phyloP scores from a whole-genome alignment of 2,329 filamentous ascomycete species.

The Tolypocladium tropicale region DNA sequence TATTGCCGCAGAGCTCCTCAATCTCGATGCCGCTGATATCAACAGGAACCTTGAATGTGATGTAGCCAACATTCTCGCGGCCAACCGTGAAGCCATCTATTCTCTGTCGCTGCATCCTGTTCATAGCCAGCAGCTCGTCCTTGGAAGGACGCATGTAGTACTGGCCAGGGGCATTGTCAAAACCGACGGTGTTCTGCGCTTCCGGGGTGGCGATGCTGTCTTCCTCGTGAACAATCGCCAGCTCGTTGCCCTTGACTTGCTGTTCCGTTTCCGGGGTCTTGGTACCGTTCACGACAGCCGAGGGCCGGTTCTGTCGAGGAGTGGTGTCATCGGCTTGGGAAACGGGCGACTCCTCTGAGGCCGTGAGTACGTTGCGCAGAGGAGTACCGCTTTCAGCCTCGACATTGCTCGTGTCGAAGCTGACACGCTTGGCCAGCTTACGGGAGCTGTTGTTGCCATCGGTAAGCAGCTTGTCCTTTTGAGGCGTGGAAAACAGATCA shows the following conservation, averaged over 20 bases:
- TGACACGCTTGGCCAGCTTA: conserved; percentile 75
- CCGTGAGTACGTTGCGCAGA: conserved; percentile 22
- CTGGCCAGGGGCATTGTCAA: conserved; percentile 50
- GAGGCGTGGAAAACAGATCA: conserved; percentile 55
- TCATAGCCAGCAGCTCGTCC: conserved; percentile 69
- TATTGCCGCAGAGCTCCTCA: conserved; percentile 66
- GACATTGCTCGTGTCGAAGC: conserved; percentile 64
- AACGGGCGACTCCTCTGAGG: conserved; percentile 18
- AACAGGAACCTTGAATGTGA: conserved; percentile 72
- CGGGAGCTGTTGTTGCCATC: conserved; percentile 32
- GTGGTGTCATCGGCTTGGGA: conserved; percentile 23
- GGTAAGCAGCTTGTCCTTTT: conserved; percentile 35
- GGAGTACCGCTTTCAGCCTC: conserved; percentile 24
- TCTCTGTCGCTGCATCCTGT: conserved; percentile 64
- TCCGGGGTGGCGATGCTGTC: conserved; percentile 25
- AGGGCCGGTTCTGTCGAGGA: conserved; percentile 44
- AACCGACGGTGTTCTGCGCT: conserved; percentile 9
- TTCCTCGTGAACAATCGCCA: conserved; percentile 71
- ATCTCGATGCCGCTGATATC: conserved; percentile 73
- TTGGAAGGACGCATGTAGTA: conserved; percentile 81
- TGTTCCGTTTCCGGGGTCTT: conserved; percentile 58
- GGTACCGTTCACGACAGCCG: conserved; percentile 18
- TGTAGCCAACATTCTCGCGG: conserved; percentile 67
- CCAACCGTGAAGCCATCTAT: conserved; percentile 73
- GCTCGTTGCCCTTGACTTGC: conserved; percentile 62